Evolutionary conservation across 139 green algal species (phyloP).

Genomic region (Chlorella sp.): DNA sequence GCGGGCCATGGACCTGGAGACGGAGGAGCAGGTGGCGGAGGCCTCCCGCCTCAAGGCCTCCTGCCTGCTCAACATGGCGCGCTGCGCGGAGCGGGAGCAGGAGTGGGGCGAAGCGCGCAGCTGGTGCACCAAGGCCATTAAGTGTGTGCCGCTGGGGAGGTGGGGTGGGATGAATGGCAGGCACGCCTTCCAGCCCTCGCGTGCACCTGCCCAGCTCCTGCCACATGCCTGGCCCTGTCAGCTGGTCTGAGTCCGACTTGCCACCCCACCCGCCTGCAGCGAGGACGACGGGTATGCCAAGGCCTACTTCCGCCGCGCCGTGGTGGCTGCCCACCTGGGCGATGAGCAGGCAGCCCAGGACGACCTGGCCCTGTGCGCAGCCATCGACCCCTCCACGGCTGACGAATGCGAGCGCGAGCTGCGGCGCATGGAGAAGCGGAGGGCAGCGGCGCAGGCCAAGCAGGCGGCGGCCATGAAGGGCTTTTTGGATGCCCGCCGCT

Average conservation of each 20-base stretch:
- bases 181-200: background rate
- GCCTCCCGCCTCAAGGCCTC: slow-evolving; percentile 13
- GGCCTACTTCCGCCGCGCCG: slow-evolving; percentile 47
- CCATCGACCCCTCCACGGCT: slow-evolving; percentile 25
- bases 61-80: slow-evolving; percentile 44
- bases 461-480: slow-evolving; percentile 30
- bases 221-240: too few relatives aligned
- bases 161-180: background rate
- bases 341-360: slow-evolving; percentile 27
- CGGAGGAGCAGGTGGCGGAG: slow-evolving; percentile 21
- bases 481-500: slow-evolving; percentile 25
- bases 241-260: too few relatives aligned
- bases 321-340: slow-evolving; percentile 10
- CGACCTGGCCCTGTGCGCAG: slow-evolving; percentile 28
- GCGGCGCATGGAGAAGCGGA: slow-evolving; percentile 20
- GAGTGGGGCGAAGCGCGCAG: slow-evolving; percentile 46
- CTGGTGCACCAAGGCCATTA: slow-evolving; percentile 49
- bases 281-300: slow-evolving; percentile 41
- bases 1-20: slow-evolving; percentile 24
- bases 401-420: slow-evolving; percentile 42
- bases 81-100: slow-evolving; percentile 29
- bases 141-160: background rate
- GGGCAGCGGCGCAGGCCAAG: slow-evolving; percentile 32
- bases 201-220: too few relatives aligned
- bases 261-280: background rate